Conservation (phyloP, 805 yeast species). For the Debaryomyces hansenii region DNA sequence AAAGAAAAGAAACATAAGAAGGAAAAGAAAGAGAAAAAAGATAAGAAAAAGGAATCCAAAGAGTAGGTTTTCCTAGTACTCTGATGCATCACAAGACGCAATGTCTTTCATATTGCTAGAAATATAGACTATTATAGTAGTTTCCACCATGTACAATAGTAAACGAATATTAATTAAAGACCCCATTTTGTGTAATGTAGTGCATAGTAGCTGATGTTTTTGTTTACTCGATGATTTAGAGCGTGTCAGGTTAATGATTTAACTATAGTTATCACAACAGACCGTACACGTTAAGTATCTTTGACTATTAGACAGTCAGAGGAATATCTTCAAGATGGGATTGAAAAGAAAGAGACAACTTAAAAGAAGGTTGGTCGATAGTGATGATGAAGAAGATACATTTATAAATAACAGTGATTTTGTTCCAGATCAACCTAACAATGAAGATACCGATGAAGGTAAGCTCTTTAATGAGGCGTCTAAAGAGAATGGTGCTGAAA, state of each 20-base stretch:
- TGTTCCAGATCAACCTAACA: background rate
- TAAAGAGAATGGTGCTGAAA: background rate
- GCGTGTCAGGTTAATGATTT: background rate
- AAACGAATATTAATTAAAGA: background rate
- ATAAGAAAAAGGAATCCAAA: slow-evolving; percentile 26
- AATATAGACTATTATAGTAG: background rate
- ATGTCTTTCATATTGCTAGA: background rate
- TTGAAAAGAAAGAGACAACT: slow-evolving; percentile 7
- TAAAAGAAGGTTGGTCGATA: slow-evolving; percentile 9
- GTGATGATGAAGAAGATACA: slow-evolving; percentile 17
- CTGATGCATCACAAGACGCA: background rate
- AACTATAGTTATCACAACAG: background rate
- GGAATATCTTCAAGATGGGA: slow-evolving; percentile 2
- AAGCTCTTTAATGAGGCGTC: background rate
- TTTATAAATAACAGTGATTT: slow-evolving; percentile 44
- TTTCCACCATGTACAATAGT: background rate
- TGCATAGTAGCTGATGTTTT: background rate
- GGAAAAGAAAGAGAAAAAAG: slow-evolving; percentile 23
- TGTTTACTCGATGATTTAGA: background rate
- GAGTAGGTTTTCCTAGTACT: slow-evolving; percentile 8
- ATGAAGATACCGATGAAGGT: background rate
- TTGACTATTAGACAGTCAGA: background rate
- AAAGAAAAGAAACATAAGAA: slow-evolving; percentile 24
- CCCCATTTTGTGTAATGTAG: background rate
- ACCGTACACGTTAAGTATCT: too few relatives aligned